Evolutionary conservation across 139 green algal species (phyloP).

Genomic region (Chlorella ohadii): DNA sequence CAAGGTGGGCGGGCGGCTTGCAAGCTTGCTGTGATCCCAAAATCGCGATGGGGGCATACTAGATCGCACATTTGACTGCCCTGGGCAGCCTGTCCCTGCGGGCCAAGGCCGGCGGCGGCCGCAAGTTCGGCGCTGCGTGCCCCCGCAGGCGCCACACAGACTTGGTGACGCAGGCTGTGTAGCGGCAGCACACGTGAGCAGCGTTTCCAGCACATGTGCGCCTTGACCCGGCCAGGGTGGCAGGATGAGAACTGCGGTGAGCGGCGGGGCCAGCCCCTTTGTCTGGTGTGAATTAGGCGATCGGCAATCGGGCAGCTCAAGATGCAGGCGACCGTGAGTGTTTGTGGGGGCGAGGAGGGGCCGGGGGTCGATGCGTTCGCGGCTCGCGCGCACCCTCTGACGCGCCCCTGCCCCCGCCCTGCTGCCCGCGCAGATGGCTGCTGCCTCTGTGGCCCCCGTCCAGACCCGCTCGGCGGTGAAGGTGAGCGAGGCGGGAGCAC

Average conservation of each 20-base stretch:
- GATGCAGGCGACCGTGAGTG: not conserved
- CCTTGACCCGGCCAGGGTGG: not conserved
- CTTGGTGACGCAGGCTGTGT: too few species aligned
- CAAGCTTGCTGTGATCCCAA: too few species aligned
- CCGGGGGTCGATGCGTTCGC: too few species aligned
- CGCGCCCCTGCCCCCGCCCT: not conserved
- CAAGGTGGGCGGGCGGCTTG: too few species aligned
- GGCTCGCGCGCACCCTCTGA: not conserved
- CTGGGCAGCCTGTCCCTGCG: too few species aligned
- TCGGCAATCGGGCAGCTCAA: not conserved
- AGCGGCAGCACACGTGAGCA: too few species aligned
- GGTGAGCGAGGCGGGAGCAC: not conserved
- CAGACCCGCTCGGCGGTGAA: constrained; percentile 14
- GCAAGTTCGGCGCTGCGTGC: too few species aligned
- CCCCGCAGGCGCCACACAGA: too few species aligned
- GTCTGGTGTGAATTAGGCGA: not conserved
- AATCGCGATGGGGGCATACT: too few species aligned
- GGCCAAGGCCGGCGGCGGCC: too few species aligned
- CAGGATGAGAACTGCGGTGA: not conserved
- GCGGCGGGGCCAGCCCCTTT: not conserved
- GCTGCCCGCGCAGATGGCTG: constrained; percentile 10
- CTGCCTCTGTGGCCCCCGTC: not conserved
- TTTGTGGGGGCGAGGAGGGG: not conserved
- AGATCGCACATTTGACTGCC: too few species aligned
- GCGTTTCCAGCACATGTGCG: too few species aligned